Conservation (phyloP, 2,329 filamentous ascomycete species). For the Colletotrichum ledebouriae region DNA sequence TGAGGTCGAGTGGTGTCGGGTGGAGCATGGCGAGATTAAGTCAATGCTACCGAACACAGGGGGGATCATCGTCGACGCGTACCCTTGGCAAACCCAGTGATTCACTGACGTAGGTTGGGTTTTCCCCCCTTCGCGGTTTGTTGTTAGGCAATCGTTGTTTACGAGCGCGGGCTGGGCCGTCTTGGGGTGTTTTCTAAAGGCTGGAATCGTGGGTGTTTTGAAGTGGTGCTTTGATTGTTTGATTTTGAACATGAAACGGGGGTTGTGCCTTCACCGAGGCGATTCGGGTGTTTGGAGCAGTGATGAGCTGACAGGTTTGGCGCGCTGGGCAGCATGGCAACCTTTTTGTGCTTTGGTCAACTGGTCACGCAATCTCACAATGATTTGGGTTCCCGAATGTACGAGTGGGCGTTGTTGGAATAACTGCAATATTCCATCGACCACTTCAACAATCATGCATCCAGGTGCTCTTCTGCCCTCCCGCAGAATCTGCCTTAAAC, state of each 20-base stretch:
- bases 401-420: too few relatives aligned
- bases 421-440: too few relatives aligned
- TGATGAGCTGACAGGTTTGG: background rate
- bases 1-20: constrained; percentile 18
- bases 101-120: constrained; percentile 6
- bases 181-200: background rate
- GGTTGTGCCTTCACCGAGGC: constrained; percentile 13
- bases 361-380: too few relatives aligned
- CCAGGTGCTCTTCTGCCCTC: too few relatives aligned
- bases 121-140: background rate
- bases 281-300: background rate
- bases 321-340: background rate
- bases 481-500: too few relatives aligned
- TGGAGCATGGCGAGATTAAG: constrained; percentile 41
- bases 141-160: background rate
- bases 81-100: background rate
- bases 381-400: too few relatives aligned
- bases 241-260: constrained; percentile 8
- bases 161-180: background rate
- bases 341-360: too few relatives aligned
- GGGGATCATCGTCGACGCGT: background rate
- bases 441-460: too few relatives aligned
- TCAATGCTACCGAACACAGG: constrained; percentile 32
- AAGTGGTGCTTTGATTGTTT: background rate
- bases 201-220: background rate